Percentiles rank a stretch among this genome's conserved stretches.
phyloP scores from a whole-genome alignment of 345 rosid species.

The Murraya koenigii region DNA sequence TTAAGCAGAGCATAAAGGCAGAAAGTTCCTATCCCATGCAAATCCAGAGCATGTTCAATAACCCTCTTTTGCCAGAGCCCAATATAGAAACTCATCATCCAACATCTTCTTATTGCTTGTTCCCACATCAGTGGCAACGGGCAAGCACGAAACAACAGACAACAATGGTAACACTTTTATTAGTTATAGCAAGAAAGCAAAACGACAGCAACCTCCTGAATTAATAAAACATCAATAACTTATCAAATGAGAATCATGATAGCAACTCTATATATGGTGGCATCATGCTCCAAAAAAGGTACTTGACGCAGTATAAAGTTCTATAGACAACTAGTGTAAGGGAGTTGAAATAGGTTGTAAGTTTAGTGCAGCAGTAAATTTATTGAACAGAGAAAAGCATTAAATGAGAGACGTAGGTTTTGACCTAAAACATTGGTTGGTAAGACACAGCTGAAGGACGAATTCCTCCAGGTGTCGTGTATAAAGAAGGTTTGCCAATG shows the following conservation, averaged over 20 bases:
- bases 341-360: background rate
- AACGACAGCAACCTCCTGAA: background rate
- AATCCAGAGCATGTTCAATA: slow-evolving; percentile 67
- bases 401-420: background rate
- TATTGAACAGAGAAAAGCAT: background rate
- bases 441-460: slow-evolving; percentile 88
- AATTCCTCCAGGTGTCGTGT: slow-evolving; percentile 94
- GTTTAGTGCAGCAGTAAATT: background rate
- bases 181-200: background rate
- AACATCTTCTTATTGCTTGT: slow-evolving; percentile 85
- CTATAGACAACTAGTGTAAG: background rate
- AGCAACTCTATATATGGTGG: background rate
- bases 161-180: background rate
- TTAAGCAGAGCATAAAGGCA: slow-evolving; percentile 11
- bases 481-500: slow-evolving; percentile 88
- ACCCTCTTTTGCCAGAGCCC: slow-evolving; percentile 96
- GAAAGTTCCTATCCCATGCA: background rate
- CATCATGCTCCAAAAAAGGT: background rate
- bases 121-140: slow-evolving; percentile 93
- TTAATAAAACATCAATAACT: background rate
- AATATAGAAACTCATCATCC: slow-evolving; percentile 87
- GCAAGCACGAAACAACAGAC: slow-evolving; percentile 58
- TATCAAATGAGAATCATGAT: background rate
- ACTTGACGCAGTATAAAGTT: background rate
- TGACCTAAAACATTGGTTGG: background rate